Evolutionary conservation across 169 alveolate species (phyloP), one percentile per base, ranked within the genome.

Genomic region (Pseudocohnilembus persalinus): DNA sequence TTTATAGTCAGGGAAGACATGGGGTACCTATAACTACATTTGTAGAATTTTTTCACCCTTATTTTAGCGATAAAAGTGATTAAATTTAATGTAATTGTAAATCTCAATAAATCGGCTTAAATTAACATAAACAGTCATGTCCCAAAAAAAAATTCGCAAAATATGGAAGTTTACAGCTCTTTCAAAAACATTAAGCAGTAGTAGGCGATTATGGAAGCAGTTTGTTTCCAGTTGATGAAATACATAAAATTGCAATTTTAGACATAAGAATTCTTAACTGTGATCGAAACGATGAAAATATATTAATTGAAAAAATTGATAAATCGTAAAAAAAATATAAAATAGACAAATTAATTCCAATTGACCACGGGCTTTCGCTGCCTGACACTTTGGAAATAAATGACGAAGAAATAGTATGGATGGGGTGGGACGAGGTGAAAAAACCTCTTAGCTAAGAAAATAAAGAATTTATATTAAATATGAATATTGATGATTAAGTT

Each of bases 211-310:
- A 92, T 88, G 97, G 99, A 74, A 97, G 97, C 35, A 94, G 96
- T 73, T 92, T 98, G 82, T 99, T 98, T 92, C 87, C 98, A n/a
- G 94, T 96, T 28, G 97, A 97, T 73, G 99, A 98, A 92, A 99
- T 98, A 29, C 99, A 98, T 83, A 97, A 98, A 80, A 98, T 99
- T 49, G 97, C 95, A 49, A 92, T 99, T 76, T 93, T 99, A 68
- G 99, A 99, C 91, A 93, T 99, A 30, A 94, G 99, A 76, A 97
- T 99, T n/a, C 92, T 97, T 87, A 99, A 99, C 88, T 95, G 98
- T 79, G 99, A 99, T 91, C 91, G 99, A 83, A 99, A 99, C 91
- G 99, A 99, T 88, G 98, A 98, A 65, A 99, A 99, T 88, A 98
- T 99, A 74, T 94, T 99, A 77, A 99, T 98, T 73, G 91, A 95